Base-by-base conservation (phyloP, 1,284 basidiomycete species). In the Cronartium quercuum region DNA sequence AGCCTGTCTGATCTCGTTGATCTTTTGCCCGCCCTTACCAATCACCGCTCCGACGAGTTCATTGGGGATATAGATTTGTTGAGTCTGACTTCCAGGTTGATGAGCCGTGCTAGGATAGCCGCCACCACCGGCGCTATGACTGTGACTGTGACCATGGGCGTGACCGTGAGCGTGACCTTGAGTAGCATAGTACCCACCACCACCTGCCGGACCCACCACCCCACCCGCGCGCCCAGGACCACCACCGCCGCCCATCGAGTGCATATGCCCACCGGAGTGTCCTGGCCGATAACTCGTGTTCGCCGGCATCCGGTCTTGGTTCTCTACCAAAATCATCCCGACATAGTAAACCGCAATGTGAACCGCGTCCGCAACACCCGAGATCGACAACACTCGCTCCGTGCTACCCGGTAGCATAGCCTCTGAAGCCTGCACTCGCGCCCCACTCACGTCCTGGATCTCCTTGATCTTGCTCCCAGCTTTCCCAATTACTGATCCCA, bases 321-420 rank as follows among this genome's bases (percentile, higher is more conserved):
- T 92, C 82, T 97, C 94, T 78, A 97, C 90, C 76, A 98, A 88
- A 78, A 97, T 96, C 78, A 93, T 95, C 68, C 94, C 94, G 76
- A 98, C 94, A 82, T 98, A 98, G 84, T 97, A 98, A 6, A 96
- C 97, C 38, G 96, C 96, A 78, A 99, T 99, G 83, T 99, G 96
- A 75, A 99, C 94, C 21, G 96, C 96, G 82, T 99, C 96, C n/a
- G 96, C 96, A 57, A 99, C 96, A 71, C 96, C 96, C 44, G 94
- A 94, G 63, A 98, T 94, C 78, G 92, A 96, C 75, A 99, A 85
- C 34, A 98, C 92, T 75, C 94, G 91, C 91, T 99, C 96, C 13
- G 96, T 98, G n/a, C 93, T 96, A 13, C 93, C 94, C 2, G 96
- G 95, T 37, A 99, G 87, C 94, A 98, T 96, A 58, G 93, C 91